A percentile compares a stretch with the other conserved stretches of the same genome.
phyloP scores from a whole-genome alignment of 768 basidiomycete genomes.

The Russula griseocarnosa region DNA sequence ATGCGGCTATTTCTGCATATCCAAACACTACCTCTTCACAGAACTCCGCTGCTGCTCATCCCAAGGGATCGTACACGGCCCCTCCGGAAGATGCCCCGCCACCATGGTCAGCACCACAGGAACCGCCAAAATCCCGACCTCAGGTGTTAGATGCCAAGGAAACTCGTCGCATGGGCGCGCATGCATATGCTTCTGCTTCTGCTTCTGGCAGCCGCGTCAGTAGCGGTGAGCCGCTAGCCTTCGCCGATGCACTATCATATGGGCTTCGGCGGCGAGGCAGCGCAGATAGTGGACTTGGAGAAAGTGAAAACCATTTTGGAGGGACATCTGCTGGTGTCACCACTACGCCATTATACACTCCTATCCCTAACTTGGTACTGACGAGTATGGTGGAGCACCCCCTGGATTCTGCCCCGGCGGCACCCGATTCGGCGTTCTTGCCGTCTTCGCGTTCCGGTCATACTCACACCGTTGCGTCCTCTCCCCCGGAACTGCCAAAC shows the following conservation, averaged over 20 bases:
- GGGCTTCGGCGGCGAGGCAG: constrained; percentile 36
- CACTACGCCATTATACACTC: constrained; percentile 7
- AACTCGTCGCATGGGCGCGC: background rate
- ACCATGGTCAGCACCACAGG: background rate
- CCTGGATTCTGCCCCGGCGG: background rate
- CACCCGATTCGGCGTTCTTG: background rate
- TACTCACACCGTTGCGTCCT: constrained; percentile 33
- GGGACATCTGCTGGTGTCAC: background rate
- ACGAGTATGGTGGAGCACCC: background rate
- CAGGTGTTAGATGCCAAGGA: background rate
- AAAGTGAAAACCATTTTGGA: constrained; percentile 40
- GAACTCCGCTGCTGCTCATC: background rate
- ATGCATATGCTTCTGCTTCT: constrained; percentile 27
- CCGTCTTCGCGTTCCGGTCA: constrained; percentile 25
- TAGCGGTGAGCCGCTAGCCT: constrained; percentile 40
- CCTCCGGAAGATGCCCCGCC: background rate
- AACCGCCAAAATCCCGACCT: background rate
- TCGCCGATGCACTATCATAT: constrained; percentile 60
- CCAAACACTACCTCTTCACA: background rate
- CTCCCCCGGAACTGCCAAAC: constrained; percentile 29
- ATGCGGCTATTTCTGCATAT: constrained; percentile 12
- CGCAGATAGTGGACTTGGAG: constrained; percentile 47
- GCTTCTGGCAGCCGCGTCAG: constrained; percentile 12
- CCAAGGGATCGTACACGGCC: background rate
- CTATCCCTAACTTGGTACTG: constrained; percentile 17